A percentile compares a stretch with the other conserved stretches of the same genome.
Evolutionary conservation across 306 rosid genomes (phyloP).

Genomic region (Corylus heterophylla): DNA sequence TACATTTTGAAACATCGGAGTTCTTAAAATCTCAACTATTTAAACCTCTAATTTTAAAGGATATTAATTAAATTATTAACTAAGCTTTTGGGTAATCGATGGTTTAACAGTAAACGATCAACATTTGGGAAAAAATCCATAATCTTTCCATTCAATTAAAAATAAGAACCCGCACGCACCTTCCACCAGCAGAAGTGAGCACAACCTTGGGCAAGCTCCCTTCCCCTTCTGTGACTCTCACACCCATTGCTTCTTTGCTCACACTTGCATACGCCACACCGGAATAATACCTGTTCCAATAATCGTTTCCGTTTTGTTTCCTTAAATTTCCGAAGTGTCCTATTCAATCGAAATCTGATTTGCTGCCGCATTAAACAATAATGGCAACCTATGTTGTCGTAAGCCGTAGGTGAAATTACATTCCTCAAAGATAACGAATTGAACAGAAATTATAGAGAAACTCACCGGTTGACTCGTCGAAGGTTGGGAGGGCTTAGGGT

Average conservation of each 20-base stretch:
- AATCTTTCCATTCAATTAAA: no score
- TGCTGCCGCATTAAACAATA: not conserved
- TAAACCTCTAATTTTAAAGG: no score
- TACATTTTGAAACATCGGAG: no score
- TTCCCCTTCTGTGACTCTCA: constrained; percentile 72
- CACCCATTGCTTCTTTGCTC: constrained; percentile 51
- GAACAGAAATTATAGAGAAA: not conserved
- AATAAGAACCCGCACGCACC: constrained; percentile 35
- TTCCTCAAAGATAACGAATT: not conserved
- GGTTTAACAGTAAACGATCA: no score
- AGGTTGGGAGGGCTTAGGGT: constrained; percentile 39
- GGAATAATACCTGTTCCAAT: constrained; percentile 27
- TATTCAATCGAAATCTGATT: not conserved
- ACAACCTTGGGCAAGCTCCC: constrained; percentile 83
- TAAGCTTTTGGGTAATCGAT: no score
- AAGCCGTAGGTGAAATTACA: not conserved
- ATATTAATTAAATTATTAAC: no score
- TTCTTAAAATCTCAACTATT: no score
- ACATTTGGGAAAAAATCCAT: no score
- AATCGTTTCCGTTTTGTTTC: not conserved
- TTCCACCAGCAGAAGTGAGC: constrained; percentile 66
- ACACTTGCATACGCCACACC: constrained; percentile 67
- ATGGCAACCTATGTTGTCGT: not conserved
- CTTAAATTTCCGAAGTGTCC: not conserved
- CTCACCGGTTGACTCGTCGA: constrained; percentile 53